Conservation (phyloP, 768 basidiomycete species). For the Lactarius evosmus region DNA sequence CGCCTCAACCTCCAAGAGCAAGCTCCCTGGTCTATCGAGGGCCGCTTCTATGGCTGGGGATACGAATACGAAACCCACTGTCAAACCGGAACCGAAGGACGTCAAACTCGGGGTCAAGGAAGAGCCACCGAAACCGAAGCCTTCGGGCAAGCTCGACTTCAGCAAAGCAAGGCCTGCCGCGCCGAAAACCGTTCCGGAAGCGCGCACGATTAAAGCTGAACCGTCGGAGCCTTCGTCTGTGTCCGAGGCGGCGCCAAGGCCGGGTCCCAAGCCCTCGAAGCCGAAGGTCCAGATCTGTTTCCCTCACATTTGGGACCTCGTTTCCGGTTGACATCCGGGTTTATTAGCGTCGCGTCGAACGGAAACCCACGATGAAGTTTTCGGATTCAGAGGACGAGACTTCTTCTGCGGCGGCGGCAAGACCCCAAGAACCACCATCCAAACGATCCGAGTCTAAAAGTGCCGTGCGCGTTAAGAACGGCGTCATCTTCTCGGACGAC, state of each 20-base stretch:
- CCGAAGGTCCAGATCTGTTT: slow-evolving; percentile 10
- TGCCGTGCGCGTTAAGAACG: slow-evolving; percentile 43
- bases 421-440: slow-evolving; percentile 21
- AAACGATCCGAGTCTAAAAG: slow-evolving; percentile 18
- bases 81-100: slow-evolving; percentile 32
- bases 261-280: slow-evolving; percentile 5
- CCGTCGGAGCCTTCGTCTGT: slow-evolving; percentile 22
- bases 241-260: slow-evolving; percentile 19
- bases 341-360: slow-evolving; percentile 34
- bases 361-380: slow-evolving; percentile 31
- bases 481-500: slow-evolving; percentile 57
- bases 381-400: slow-evolving; percentile 31
- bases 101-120: slow-evolving; percentile 31
- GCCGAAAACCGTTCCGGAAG: slow-evolving; percentile 17
- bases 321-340: not conserved
- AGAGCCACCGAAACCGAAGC: slow-evolving; percentile 34
- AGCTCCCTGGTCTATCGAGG: slow-evolving; percentile 23
- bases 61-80: slow-evolving; percentile 27
- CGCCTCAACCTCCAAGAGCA: slow-evolving; percentile 24
- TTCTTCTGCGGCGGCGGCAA: not conserved
- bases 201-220: slow-evolving; percentile 25
- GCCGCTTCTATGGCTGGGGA: slow-evolving; percentile 6
- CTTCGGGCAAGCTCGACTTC: slow-evolving; percentile 54
- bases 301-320: not conserved
- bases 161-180: slow-evolving; percentile 26